Evolutionary conservation across 495 filamentous ascomycete species (phyloP).

Genomic region (Lophium mytilinum): DNA sequence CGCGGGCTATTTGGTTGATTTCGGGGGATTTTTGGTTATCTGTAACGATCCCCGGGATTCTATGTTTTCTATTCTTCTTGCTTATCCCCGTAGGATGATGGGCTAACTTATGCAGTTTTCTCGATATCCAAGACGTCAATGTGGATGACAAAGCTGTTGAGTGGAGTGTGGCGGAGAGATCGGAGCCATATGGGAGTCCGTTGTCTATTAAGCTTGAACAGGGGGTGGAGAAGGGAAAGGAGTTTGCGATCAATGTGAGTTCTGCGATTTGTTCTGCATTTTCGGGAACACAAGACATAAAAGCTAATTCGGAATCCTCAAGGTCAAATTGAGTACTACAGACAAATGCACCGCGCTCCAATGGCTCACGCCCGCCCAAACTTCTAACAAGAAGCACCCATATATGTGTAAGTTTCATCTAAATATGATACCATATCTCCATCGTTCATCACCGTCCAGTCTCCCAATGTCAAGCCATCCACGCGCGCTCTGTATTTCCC

Average conservation of each 20-base stretch:
- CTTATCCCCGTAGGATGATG: too few relatives aligned
- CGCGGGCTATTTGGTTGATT: too few relatives aligned
- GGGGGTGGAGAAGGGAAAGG: slow-evolving; percentile 52
- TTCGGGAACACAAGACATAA: not conserved
- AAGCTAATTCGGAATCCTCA: not conserved
- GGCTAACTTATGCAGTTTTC: slow-evolving; percentile 39
- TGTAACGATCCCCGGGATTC: too few relatives aligned
- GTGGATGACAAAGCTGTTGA: slow-evolving; percentile 51
- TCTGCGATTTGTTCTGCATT: too few relatives aligned
- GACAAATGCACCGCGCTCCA: slow-evolving; percentile 83
- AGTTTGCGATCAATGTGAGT: slow-evolving; percentile 49
- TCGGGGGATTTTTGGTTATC: too few relatives aligned
- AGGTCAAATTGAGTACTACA: slow-evolving; percentile 62
- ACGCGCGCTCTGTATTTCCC: slow-evolving; percentile 84
- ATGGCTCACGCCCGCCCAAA: slow-evolving; percentile 87
- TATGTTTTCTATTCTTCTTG: too few relatives aligned
- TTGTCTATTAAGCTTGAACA: slow-evolving; percentile 63
- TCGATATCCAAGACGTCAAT: slow-evolving; percentile 60
- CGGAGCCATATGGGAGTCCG: slow-evolving; percentile 71
- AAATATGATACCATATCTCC: slow-evolving; percentile 25
- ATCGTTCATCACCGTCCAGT: slow-evolving; percentile 27
- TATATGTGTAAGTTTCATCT: slow-evolving; percentile 67
- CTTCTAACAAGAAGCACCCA: slow-evolving; percentile 83
- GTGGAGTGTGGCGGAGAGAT: slow-evolving; percentile 61
- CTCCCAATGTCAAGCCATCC: slow-evolving; percentile 95